Conservation (phyloP, 2,329 filamentous ascomycete genomes). For the Botrytis sinoallii region DNA sequence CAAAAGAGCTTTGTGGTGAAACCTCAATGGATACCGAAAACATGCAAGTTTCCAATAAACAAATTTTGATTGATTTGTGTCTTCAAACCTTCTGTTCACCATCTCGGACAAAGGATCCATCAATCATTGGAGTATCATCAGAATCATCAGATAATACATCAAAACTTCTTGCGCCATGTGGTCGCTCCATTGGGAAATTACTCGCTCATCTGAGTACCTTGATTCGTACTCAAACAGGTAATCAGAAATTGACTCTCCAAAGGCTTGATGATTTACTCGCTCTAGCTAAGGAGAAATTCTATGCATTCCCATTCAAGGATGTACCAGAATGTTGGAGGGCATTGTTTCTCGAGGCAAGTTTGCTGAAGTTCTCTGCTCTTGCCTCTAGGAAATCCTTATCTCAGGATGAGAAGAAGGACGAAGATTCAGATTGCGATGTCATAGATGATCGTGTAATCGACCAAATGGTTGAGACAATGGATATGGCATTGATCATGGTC, state of each 20-base stretch:
- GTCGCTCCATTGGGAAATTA: slow-evolving; percentile 24
- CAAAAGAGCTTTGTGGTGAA: background rate
- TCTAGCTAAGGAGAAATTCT: slow-evolving; percentile 63
- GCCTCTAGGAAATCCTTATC: slow-evolving; percentile 30
- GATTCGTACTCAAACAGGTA: slow-evolving; percentile 19
- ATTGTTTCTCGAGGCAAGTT: slow-evolving; percentile 67
- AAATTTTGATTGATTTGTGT: background rate
- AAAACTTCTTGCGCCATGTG: slow-evolving; percentile 20
- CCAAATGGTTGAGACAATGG: slow-evolving; percentile 34
- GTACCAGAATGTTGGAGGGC: slow-evolving; percentile 67
- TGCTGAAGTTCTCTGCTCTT: slow-evolving; percentile 55
- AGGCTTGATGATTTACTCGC: slow-evolving; percentile 56
- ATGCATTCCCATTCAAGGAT: slow-evolving; percentile 64
- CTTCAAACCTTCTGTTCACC: background rate
- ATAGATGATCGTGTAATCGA: slow-evolving; percentile 24
- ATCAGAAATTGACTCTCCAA: slow-evolving; percentile 24
- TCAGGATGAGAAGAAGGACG: background rate
- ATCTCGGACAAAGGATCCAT: background rate
- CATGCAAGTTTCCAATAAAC: background rate
- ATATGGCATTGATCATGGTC: slow-evolving; percentile 38
- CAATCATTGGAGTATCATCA: background rate
- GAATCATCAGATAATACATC: background rate
- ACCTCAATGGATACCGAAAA: background rate
- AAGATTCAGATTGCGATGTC: background rate
- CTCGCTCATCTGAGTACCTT: slow-evolving; percentile 21